Evolutionary conservation across 2,329 filamentous ascomycete genomes (phyloP).

Genomic region (Aspergillus novoparasiticus): DNA sequence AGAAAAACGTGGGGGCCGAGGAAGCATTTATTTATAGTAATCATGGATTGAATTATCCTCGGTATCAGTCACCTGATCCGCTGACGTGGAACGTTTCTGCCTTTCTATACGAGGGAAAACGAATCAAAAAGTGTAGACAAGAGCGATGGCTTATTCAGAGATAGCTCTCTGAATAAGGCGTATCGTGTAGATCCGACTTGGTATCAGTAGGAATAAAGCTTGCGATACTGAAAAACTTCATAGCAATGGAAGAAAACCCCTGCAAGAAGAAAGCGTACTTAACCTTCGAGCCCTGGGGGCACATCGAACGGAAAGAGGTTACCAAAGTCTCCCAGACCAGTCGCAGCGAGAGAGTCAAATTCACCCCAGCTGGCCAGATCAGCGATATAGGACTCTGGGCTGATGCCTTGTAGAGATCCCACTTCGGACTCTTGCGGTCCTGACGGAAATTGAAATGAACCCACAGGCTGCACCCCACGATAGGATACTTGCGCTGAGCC

Average conservation of each 20-base stretch:
- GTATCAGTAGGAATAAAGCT: too few species aligned
- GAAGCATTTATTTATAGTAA: neutral
- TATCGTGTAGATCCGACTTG: too few species aligned
- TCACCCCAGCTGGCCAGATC: conserved; percentile 31
- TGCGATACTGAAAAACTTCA: neutral
- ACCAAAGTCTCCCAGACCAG: conserved; percentile 21
- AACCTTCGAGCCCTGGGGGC: neutral
- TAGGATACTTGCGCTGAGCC: neutral
- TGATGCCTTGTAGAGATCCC: conserved; percentile 16
- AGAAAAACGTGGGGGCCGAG: neutral
- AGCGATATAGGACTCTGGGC: conserved; percentile 18
- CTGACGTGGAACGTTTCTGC: neutral
- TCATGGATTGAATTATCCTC: neutral
- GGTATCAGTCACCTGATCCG: neutral
- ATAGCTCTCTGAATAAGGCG: too few species aligned
- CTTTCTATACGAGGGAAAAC: neutral
- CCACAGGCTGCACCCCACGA: neutral
- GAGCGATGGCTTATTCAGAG: too few species aligned
- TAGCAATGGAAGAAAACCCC: neutral
- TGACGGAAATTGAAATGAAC: neutral
- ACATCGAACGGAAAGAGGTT: conserved; percentile 11
- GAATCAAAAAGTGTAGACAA: too few species aligned
- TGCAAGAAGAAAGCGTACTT: neutral
- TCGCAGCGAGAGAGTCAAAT: conserved; percentile 31
- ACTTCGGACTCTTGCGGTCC: conserved; percentile 11